A percentile compares a stretch with the other conserved stretches of the same genome.
Conservation (phyloP, 2,329 filamentous ascomycete species). For the Arthrobotrys megalospora region DNA sequence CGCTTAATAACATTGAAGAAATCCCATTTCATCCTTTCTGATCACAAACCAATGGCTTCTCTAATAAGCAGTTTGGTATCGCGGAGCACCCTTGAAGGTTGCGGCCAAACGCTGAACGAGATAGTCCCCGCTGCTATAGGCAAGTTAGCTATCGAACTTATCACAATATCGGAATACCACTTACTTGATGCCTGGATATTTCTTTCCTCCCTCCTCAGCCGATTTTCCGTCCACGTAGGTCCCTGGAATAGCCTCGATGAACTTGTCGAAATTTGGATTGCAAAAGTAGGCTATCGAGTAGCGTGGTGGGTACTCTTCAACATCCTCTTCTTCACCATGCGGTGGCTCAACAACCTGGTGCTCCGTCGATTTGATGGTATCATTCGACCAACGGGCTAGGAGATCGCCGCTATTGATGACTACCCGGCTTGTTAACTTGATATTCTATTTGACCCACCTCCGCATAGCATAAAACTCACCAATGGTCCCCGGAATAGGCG, state of each 20-base stretch:
- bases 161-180: neutral
- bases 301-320: slow-evolving; percentile 76
- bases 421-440: slow-evolving; percentile 66
- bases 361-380: slow-evolving; percentile 89
- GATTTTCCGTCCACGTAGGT: slow-evolving; percentile 73
- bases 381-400: slow-evolving; percentile 89
- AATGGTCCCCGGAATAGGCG: slow-evolving; percentile 80
- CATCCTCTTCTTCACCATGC: slow-evolving; percentile 70
- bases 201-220: slow-evolving; percentile 76
- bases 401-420: slow-evolving; percentile 93
- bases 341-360: slow-evolving; percentile 92
- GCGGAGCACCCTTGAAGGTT: slow-evolving; percentile 69
- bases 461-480: slow-evolving; percentile 29
- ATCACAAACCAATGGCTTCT: neutral
- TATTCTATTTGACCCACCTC: neutral
- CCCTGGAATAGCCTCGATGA: slow-evolving; percentile 85
- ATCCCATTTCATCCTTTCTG: neutral
- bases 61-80: slow-evolving; percentile 50
- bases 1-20: slow-evolving; percentile 30
- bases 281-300: slow-evolving; percentile 96
- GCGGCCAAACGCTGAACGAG: slow-evolving; percentile 82
- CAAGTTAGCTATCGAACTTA: slow-evolving; percentile 3
- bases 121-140: slow-evolving; percentile 78
- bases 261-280: slow-evolving; percentile 83
- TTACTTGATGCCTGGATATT: slow-evolving; percentile 80